phyloP scores from a whole-genome alignment of 1,139 yeast genomes.

The Geotrichum cucujoidarum region DNA sequence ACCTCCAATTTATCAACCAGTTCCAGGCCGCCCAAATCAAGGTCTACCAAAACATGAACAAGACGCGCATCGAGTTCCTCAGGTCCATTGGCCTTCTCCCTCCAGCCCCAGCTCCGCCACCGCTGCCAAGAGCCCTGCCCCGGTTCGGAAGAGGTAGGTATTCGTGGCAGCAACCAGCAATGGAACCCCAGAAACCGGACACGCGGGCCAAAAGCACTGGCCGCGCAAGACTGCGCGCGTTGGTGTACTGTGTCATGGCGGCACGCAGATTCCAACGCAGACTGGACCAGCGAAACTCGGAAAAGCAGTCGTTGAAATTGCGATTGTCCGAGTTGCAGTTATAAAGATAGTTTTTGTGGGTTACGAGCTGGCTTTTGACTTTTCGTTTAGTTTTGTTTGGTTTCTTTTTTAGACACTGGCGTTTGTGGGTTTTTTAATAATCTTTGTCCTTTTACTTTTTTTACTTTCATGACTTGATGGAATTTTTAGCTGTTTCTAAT shows the following conservation, averaged over 20 bases:
- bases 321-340: constrained; percentile 8
- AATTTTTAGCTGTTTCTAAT: not conserved
- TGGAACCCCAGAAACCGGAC: not conserved
- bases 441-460: not conserved
- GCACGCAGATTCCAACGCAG: constrained; percentile 9
- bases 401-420: not conserved
- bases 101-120: not conserved
- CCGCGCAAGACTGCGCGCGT: constrained; percentile 1
- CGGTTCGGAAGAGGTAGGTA: not conserved
- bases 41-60: constrained; percentile 9
- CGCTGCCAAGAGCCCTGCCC: not conserved
- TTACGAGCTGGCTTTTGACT: not conserved
- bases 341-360: not conserved
- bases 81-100: constrained; percentile 10
- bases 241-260: constrained; percentile 12
- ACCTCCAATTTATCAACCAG: constrained; percentile 4
- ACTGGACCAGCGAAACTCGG: constrained; percentile 5
- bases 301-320: constrained; percentile 5
- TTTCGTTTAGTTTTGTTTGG: not conserved
- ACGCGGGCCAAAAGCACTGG: constrained; percentile 2
- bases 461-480: not conserved
- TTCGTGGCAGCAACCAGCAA: not conserved
- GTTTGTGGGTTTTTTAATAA: too few species aligned
- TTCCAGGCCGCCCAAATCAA: constrained; percentile 11
- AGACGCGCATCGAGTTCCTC: constrained; percentile 11